These are phyloP conservation scores for Trichoderma atrobrunneum DNA, from an alignment of 2,329 filamentous ascomycete species.

Conservation along the genomic window DNA sequence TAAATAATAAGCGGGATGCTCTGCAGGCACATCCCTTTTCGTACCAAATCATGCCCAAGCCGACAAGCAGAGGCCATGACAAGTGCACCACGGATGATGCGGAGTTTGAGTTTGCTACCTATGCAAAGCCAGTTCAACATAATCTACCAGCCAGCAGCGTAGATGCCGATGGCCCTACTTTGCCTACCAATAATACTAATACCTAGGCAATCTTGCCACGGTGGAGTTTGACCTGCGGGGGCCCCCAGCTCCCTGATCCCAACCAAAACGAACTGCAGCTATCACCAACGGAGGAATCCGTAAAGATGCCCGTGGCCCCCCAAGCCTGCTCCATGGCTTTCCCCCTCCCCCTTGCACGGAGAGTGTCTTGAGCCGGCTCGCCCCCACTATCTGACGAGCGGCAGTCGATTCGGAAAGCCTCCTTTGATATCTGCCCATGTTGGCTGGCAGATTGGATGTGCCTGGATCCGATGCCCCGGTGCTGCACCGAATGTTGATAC, in stretches of 20 bases:
- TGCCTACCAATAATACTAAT: background rate
- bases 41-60: background rate
- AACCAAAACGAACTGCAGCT: background rate
- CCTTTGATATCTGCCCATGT: background rate
- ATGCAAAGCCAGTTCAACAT: background rate
- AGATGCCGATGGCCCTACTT: background rate
- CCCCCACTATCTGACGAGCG: conserved; percentile 5
- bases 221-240: background rate
- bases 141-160: background rate
- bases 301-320: background rate
- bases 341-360: background rate
- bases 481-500: background rate
- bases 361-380: background rate
- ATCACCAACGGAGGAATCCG: background rate
- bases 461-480: background rate
- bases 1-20: background rate
- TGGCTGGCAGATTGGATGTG: background rate
- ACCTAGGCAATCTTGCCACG: background rate
- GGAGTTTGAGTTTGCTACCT: background rate
- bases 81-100: background rate
- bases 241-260: background rate
- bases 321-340: background rate
- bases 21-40: background rate
- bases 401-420: conserved; percentile 10
- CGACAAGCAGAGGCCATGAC: background rate